These are phyloP conservation scores for Rhodotorula sp. DNA, from an alignment of 1,284 basidiomycete species.

Conservation along the genomic window DNA sequence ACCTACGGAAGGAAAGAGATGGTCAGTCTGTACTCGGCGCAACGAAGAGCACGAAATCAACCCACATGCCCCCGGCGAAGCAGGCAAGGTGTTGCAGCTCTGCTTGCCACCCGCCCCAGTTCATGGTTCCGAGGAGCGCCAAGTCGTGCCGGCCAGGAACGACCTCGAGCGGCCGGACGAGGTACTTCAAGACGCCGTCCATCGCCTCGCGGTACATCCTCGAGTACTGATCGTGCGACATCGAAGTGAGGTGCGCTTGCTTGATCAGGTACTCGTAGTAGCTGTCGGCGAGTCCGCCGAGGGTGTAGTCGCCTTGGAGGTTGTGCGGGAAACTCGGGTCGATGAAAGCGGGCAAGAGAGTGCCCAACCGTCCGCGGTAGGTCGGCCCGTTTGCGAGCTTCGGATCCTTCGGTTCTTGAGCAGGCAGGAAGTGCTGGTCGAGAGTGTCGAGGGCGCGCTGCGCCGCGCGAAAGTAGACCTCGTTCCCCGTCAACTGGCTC, in stretches of 20 bases:
- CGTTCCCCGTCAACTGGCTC: slow-evolving; percentile 55
- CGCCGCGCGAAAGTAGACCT: slow-evolving; percentile 56
- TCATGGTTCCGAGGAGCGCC: slow-evolving; percentile 42
- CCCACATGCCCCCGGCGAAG: slow-evolving; percentile 57
- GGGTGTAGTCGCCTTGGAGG: slow-evolving; percentile 46
- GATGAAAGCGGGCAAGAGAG: slow-evolving; percentile 49
- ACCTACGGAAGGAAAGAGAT: slow-evolving; percentile 12
- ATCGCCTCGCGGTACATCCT: slow-evolving; percentile 54
- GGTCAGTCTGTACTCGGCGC: no score
- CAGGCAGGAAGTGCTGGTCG: slow-evolving; percentile 47
- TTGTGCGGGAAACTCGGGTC: slow-evolving; percentile 45
- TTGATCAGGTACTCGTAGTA: slow-evolving; percentile 58
- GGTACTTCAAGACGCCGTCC: slow-evolving; percentile 51
- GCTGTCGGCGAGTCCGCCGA: slow-evolving; percentile 54
- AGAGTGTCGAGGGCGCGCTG: slow-evolving; percentile 56
- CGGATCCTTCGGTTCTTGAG: background rate
- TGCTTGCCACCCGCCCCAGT: slow-evolving; percentile 23
- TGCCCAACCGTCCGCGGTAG: slow-evolving; percentile 42
- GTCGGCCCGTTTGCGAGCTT: background rate
- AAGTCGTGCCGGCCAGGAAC: slow-evolving; percentile 51
- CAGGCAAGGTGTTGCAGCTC: slow-evolving; percentile 53
- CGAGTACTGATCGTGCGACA: slow-evolving; percentile 49
- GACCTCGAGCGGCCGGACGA: slow-evolving; percentile 51
- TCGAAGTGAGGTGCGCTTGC: slow-evolving; percentile 33
- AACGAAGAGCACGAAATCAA: background rate